These are phyloP conservation scores for Debaryomyces subglobosus DNA, from an alignment of 1,139 yeast species.

Conservation along the genomic window DNA sequence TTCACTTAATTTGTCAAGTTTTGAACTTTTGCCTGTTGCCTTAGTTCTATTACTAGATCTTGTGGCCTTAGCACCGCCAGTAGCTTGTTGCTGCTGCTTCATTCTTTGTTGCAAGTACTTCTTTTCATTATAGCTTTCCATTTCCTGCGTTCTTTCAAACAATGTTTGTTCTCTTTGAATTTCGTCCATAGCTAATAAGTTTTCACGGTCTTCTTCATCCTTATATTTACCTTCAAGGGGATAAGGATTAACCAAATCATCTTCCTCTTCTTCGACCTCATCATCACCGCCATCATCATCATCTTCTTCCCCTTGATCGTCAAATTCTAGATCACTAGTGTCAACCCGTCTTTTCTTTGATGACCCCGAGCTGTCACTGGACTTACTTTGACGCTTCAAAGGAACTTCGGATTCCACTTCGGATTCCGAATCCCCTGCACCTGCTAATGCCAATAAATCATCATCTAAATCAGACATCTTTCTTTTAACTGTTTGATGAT, in stretches of 20 bases:
- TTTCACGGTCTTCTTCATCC: slow-evolving; percentile 74
- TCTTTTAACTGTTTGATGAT: not conserved
- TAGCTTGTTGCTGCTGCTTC: slow-evolving; percentile 49
- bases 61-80: slow-evolving; percentile 24
- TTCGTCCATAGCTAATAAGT: slow-evolving; percentile 78
- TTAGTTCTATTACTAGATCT: slow-evolving; percentile 32
- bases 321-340: slow-evolving; percentile 17
- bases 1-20: slow-evolving; percentile 69
- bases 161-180: slow-evolving; percentile 87
- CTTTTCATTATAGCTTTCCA: slow-evolving; percentile 85
- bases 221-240: slow-evolving; percentile 92
- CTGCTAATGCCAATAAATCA: slow-evolving; percentile 90
- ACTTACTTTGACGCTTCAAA: slow-evolving; percentile 15
- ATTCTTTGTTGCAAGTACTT: slow-evolving; percentile 82
- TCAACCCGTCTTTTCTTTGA: slow-evolving; percentile 24
- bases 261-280: slow-evolving; percentile 27
- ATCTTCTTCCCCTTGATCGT: slow-evolving; percentile 40
- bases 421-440: slow-evolving; percentile 41
- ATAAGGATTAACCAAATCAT: slow-evolving; percentile 67
- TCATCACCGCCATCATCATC: slow-evolving; percentile 39
- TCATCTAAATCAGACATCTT: slow-evolving; percentile 72
- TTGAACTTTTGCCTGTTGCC: slow-evolving; percentile 30
- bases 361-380: slow-evolving; percentile 22
- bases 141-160: slow-evolving; percentile 89
- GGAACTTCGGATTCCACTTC: slow-evolving; percentile 31